Base-by-base conservation (phyloP, 129 eudicot genomes). In the Lactuca saligna region DNA sequence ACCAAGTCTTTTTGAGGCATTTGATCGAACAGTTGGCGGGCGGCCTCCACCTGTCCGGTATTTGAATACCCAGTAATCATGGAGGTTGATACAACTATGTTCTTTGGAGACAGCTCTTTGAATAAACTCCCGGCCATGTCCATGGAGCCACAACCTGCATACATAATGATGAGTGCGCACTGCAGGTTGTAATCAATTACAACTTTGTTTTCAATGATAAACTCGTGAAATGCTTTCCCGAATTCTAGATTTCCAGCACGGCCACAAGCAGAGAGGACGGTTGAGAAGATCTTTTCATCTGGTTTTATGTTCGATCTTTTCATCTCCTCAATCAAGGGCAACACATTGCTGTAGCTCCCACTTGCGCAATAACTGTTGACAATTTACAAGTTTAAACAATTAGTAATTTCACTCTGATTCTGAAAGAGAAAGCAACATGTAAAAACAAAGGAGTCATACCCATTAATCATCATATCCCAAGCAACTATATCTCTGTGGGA, bases 11-110 rank as follows among this genome's bases (percentile, higher is more conserved):
- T 84, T 34, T 80, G 80, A 2, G 17, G 29, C 82, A 86, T 82
- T 39, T 75, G 66, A 67, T 86, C 78, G 42, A 89, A 89, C 32
- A 89, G 67, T 31, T 51, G 29, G 33, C 86, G 80, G 39, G 94
- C 96, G 41, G 78, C 75, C 37, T 82, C 72, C 17, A 86, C 33
- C 20, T 84, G 81, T 41, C 94, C 94, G 0, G 39, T 50, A 66
- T 82, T 89, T 34, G 90, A 84, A 70, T 89, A 89, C 61, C 94
- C 94, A 25, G 80, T 68, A 63, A 89, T 69, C 90, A 89, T 86
- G 84, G 90, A 82, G 12, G 94, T 89, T 4, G 90, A 86, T 32
- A 80, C 86, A 63, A 82, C 88, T 3, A 89, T 57, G 41, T 86
- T 82, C 70, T 84, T 82, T 4, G 71, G 83, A 29, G 75, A 65